Conservation (phyloP, 768 basidiomycete genomes). For the Hygrophoropsis aurantiaca region DNA sequence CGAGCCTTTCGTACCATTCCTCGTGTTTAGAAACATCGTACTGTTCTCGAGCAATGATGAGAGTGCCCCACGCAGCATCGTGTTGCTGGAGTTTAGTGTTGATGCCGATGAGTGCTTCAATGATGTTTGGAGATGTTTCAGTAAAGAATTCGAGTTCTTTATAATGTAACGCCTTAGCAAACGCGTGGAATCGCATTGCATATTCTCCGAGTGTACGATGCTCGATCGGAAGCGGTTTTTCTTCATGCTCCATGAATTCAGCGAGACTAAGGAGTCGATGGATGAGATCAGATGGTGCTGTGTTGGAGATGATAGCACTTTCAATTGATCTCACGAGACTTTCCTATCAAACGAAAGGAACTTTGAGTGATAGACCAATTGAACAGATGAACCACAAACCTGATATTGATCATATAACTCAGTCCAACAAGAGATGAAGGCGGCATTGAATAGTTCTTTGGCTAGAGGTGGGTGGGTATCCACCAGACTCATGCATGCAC, state of each 20-base stretch:
- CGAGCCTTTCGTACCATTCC: slow-evolving; percentile 97
- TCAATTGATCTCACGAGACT: slow-evolving; percentile 92
- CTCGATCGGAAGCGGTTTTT: slow-evolving; percentile 92
- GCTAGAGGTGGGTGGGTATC: slow-evolving; percentile 90
- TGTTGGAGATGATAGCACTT: slow-evolving; percentile 73
- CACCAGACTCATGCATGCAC: slow-evolving; percentile 93
- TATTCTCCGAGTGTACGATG: slow-evolving; percentile 91
- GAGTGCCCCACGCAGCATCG: slow-evolving; percentile 97
- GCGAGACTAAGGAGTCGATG: slow-evolving; percentile 90
- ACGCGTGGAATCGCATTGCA: slow-evolving; percentile 90
- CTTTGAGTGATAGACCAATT: slow-evolving; percentile 4
- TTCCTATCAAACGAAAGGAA: slow-evolving; percentile 56
- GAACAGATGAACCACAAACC: slow-evolving; percentile 39
- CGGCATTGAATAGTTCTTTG: slow-evolving; percentile 95
- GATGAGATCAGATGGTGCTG: slow-evolving; percentile 83
- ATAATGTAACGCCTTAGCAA: slow-evolving; percentile 97
- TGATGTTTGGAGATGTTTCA: slow-evolving; percentile 85
- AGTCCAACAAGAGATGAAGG: slow-evolving; percentile 96
- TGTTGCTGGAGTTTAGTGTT: slow-evolving; percentile 96
- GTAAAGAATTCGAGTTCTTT: slow-evolving; percentile 97
- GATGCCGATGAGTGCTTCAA: slow-evolving; percentile 93
- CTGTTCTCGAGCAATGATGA: slow-evolving; percentile 85
- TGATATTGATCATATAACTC: slow-evolving; percentile 97
- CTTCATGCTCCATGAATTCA: slow-evolving; percentile 99
- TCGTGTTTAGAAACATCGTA: slow-evolving; percentile 92